These are phyloP conservation scores for Arachis monticola DNA, from an alignment of 331 rosid species.

Conservation along the genomic window DNA sequence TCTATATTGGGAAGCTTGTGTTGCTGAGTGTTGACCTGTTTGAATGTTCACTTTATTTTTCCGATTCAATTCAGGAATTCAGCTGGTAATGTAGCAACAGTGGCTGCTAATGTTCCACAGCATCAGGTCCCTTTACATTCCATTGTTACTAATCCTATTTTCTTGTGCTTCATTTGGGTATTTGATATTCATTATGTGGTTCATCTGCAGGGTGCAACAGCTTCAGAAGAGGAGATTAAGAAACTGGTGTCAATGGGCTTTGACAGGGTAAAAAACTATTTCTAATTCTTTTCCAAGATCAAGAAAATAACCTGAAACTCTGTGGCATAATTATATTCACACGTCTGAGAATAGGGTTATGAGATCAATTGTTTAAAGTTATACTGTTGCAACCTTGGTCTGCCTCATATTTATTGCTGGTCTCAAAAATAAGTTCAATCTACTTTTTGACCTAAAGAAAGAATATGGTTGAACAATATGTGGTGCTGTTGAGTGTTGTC, in stretches of 20 bases:
- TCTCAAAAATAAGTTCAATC: not conserved
- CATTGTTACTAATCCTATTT: slow-evolving; percentile 11
- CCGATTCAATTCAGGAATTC: slow-evolving; percentile 45
- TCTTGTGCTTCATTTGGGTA: slow-evolving; percentile 38
- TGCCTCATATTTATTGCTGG: not conserved
- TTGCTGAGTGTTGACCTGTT: not conserved
- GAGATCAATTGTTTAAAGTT: slow-evolving; percentile 18
- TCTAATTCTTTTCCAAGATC: slow-evolving; percentile 26
- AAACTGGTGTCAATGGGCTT: slow-evolving; percentile 93
- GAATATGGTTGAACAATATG: not conserved
- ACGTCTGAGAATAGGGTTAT: slow-evolving; percentile 8
- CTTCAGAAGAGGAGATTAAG: slow-evolving; percentile 75
- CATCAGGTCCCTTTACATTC: slow-evolving; percentile 63
- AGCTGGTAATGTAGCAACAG: slow-evolving; percentile 46
- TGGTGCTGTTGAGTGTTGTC: slow-evolving; percentile 8
- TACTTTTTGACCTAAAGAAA: not conserved
- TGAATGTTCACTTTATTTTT: slow-evolving; percentile 29
- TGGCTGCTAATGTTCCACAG: slow-evolving; percentile 53
- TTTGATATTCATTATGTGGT: slow-evolving; percentile 32
- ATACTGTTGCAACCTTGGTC: slow-evolving; percentile 13
- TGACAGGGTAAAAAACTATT: slow-evolving; percentile 70
- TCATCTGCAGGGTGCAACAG: slow-evolving; percentile 63
- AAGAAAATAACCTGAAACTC: slow-evolving; percentile 26
- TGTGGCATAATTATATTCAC: slow-evolving; percentile 5
- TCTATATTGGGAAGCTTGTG: too few relatives aligned